These are phyloP conservation scores for Pseudoperonospora humuli DNA, from an alignment of 352 stramenopile species.

Conservation along the genomic window DNA sequence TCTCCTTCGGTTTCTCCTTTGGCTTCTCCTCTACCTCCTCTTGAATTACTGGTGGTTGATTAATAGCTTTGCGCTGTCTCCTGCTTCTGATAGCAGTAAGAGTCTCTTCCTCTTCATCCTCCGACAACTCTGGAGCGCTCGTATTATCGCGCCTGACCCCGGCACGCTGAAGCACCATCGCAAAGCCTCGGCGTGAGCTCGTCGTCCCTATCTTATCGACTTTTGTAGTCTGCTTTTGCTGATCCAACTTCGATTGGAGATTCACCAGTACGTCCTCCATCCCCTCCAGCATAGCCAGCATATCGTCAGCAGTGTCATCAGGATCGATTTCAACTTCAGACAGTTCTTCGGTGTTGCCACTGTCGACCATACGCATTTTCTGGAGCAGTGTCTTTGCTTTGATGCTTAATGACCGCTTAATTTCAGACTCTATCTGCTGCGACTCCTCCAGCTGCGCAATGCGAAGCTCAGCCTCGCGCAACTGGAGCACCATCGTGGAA, in stretches of 20 bases:
- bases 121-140: slow-evolving; percentile 16
- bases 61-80: slow-evolving; percentile 16
- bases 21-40: slow-evolving; percentile 3
- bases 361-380: slow-evolving; percentile 28
- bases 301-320: slow-evolving; percentile 26
- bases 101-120: slow-evolving; percentile 22
- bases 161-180: slow-evolving; percentile 22
- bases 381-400: slow-evolving; percentile 28
- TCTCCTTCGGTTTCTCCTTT: not conserved
- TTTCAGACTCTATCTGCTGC: slow-evolving; percentile 21
- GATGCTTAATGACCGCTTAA: slow-evolving; percentile 9
- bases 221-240: slow-evolving; percentile 39
- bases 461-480: slow-evolving; percentile 30
- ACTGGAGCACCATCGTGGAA: slow-evolving; percentile 22
- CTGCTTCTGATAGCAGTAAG: slow-evolving; percentile 22
- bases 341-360: slow-evolving; percentile 19
- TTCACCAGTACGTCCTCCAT: slow-evolving; percentile 56
- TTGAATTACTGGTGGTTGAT: slow-evolving; percentile 10
- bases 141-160: slow-evolving; percentile 17
- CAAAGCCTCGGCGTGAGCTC: slow-evolving; percentile 18
- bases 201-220: slow-evolving; percentile 13
- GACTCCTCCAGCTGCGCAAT: slow-evolving; percentile 25
- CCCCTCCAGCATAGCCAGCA: slow-evolving; percentile 28
- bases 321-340: slow-evolving; percentile 14
- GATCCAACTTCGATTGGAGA: slow-evolving; percentile 37